A percentile compares a stretch with the other conserved stretches of the same genome.
Evolutionary conservation across 2,329 filamentous ascomycete species (phyloP).

Genomic region (Penicillium decumbens): DNA sequence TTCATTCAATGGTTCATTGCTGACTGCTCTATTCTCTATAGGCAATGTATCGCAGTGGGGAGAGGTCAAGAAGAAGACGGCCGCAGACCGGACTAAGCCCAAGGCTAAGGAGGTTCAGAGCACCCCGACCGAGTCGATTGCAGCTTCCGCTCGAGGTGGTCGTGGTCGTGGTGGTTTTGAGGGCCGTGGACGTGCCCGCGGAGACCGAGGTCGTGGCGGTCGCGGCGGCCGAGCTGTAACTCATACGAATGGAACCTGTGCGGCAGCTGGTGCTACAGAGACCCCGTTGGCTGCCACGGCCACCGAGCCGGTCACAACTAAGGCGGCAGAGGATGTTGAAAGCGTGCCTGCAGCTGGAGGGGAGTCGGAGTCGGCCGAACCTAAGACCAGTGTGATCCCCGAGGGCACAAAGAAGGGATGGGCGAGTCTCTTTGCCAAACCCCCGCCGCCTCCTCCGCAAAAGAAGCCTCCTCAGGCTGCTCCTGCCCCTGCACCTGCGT

Average conservation of each 20-base stretch:
- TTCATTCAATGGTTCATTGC: slow-evolving; percentile 3
- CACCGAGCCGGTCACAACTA: slow-evolving; percentile 16
- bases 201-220: slow-evolving; percentile 46
- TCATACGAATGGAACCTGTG: slow-evolving; percentile 43
- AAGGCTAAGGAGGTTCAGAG: slow-evolving; percentile 45
- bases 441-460: slow-evolving; percentile 47
- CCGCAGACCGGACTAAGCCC: slow-evolving; percentile 42
- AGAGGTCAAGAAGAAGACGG: slow-evolving; percentile 49
- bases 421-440: slow-evolving; percentile 71
- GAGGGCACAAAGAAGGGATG: slow-evolving; percentile 51
- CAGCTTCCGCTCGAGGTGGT: slow-evolving; percentile 36
- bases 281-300: slow-evolving; percentile 14
- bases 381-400: slow-evolving; percentile 35
- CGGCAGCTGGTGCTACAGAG: slow-evolving; percentile 24
- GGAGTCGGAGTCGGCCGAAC: slow-evolving; percentile 22
- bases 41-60: slow-evolving; percentile 52
- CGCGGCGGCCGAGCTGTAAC: slow-evolving; percentile 44
- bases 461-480: slow-evolving; percentile 46
- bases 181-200: slow-evolving; percentile 44
- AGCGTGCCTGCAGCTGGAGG: slow-evolving; percentile 22
- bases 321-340: slow-evolving; percentile 19
- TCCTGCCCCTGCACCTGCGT: slow-evolving; percentile 6
- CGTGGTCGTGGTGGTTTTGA: slow-evolving; percentile 48
- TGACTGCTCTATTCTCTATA: slow-evolving; percentile 23
- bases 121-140: slow-evolving; percentile 32